Evolutionary conservation across 2,329 filamentous ascomycete genomes (phyloP), one percentile per base, ranked within the genome.

Genomic region (Aureobasidium zeae): DNA sequence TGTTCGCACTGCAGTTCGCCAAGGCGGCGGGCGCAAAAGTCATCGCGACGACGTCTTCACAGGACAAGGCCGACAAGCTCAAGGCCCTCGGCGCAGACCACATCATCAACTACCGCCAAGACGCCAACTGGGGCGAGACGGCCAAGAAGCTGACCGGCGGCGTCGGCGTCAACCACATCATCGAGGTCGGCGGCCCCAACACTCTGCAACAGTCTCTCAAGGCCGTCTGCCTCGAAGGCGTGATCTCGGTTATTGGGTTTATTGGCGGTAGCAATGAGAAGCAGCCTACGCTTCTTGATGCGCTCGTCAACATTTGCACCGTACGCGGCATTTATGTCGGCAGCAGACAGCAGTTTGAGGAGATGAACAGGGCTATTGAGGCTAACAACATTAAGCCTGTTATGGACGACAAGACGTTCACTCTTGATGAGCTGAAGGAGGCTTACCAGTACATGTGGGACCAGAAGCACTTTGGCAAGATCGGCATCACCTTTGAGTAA

Each of bases 131-230:
- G 74, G 74, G 74, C 28, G 64, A 71, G 55, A 65, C 65, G 5
- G 74, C 71, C 0, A 68, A 68, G 49, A 63, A 60, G 37, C 56
- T 76, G 4, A 75, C 73, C 0, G 65, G 73, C 0, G 70, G 70
- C 12, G 54, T 52, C 2, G 81, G 81, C 10, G 73, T 81, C 6
- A 72, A 83, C 52, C 68, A 79, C 48, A 63, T 84, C 28, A 54
- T 82, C 28, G 81, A 85, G 52, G 72, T 83, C n/a, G 80, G 76
- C 10, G 80, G 80, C 0, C 66, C 74, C 0, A 69, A 66, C n/a
- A 82, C 78, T 0, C 67, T 83, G 50, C 53, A 63, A 3, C 68
- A 80, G 55, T 71, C 68, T 13, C 51, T 66, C 19, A 54, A 55
- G 28, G 61, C 60, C 17, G 54, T 63, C 43, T 53, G 51, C 41